Evolutionary conservation across 192 early-diverging fungal species (phyloP), one percentile per base, ranked within the genome.

Genomic region (Coemansia reversa): DNA sequence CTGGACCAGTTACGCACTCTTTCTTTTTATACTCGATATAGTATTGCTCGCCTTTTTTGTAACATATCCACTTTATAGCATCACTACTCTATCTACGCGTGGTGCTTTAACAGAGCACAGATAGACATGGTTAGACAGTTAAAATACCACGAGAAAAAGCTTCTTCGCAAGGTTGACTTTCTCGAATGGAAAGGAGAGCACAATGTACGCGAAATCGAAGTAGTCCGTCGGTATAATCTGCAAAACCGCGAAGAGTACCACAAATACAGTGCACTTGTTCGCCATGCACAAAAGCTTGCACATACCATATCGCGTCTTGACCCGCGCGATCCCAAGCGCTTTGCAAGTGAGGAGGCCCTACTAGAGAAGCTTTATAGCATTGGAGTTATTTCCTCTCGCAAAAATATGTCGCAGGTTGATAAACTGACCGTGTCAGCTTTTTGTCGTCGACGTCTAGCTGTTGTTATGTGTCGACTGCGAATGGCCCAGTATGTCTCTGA

Each of bases 91-190:
- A 7, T 39, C 35, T 39, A 11, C 4, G 9, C 35, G 35, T 39
- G 35, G 8, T 11, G 9, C 1, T 39, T 39, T 39, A 7, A 9
- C 9, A 39, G 6, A 39, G 9, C 35, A 1, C 35, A 39, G 35
- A 9, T 11, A 9, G 8, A 9, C 4, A 82, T 82, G 79, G 79
- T 86, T 24, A 82, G 92, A 68, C 86, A 94, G 73, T 80, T 97
- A 65, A 92, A 96, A 66, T 88, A 88, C 85, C 94, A 97, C 85
- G 95, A 97, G 82, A 84, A 94, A 74, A 97, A 96, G 84, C 86
- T 97, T 9, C 85, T 97, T 45, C 91, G 91, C 74, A 97, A 96
- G 84, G 94, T 97, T 53, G 91, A 97, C 77, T 96, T 97, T 70
- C 69, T 97, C 65, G 56, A 86, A 79, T 97, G 92, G 92, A 93